These are phyloP conservation scores for Acidomyces sp. DNA, from an alignment of 495 filamentous ascomycete genomes.

Conservation along the genomic window DNA sequence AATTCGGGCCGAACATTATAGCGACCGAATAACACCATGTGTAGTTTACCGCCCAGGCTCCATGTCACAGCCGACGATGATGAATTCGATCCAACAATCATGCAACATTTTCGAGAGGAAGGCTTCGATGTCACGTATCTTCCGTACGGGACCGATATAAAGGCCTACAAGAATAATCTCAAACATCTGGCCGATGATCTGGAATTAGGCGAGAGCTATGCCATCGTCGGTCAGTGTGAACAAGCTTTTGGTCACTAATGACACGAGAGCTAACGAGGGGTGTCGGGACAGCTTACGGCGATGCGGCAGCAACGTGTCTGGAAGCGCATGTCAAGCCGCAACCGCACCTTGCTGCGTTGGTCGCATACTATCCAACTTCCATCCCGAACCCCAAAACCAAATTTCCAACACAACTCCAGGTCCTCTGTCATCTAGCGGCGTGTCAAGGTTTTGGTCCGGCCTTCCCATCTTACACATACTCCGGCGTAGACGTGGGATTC, in stretches of 20 bases:
- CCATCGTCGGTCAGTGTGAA: slow-evolving; percentile 15
- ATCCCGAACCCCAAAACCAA: slow-evolving; percentile 38
- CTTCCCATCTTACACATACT: slow-evolving; percentile 37
- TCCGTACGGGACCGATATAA: slow-evolving; percentile 6
- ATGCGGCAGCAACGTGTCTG: slow-evolving; percentile 45
- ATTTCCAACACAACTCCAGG: slow-evolving; percentile 37
- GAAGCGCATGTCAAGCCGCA: slow-evolving; percentile 40
- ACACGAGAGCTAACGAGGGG: too few relatives aligned
- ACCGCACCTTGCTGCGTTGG: slow-evolving; percentile 36
- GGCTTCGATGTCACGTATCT: slow-evolving; percentile 28
- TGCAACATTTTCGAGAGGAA: slow-evolving; percentile 45
- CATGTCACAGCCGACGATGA: slow-evolving; percentile 44
- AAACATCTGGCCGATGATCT: slow-evolving; percentile 18
- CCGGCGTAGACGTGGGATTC: slow-evolving; percentile 40
- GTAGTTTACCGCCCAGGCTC: slow-evolving; percentile 34
- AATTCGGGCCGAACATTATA: too few relatives aligned
- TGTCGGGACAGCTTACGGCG: slow-evolving; percentile 29
- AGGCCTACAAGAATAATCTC: slow-evolving; percentile 11
- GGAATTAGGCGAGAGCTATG: slow-evolving; percentile 26
- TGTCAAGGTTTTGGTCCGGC: slow-evolving; percentile 22
- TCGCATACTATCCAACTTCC: slow-evolving; percentile 48
- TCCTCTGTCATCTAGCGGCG: slow-evolving; percentile 43
- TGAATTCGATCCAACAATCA: slow-evolving; percentile 40
- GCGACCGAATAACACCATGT: too few relatives aligned
- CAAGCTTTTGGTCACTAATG: too few relatives aligned